A percentile compares a stretch with the other conserved stretches of the same genome.
Evolutionary conservation across 2,329 filamentous ascomycete genomes (phyloP).

Genomic region (Onygena corvina): DNA sequence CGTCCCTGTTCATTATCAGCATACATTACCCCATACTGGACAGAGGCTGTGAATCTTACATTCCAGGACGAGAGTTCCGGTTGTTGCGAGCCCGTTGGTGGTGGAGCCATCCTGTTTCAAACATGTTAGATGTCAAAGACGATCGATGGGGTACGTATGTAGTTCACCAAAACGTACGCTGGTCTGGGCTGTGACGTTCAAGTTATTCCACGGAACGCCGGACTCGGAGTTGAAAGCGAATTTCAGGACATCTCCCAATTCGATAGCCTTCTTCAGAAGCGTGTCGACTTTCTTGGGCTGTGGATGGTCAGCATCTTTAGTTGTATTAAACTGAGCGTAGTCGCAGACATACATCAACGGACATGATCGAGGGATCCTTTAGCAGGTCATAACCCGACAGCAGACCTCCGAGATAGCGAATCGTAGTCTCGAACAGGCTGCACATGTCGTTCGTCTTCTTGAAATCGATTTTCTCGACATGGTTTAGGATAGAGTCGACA

Average conservation of each 20-base stretch:
- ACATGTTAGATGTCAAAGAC: constrained; percentile 11
- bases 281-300: constrained; percentile 13
- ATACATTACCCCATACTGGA: background rate
- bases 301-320: background rate
- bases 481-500: constrained; percentile 58
- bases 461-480: constrained; percentile 61
- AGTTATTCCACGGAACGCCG: constrained; percentile 59
- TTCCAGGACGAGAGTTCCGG: constrained; percentile 68
- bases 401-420: constrained; percentile 72
- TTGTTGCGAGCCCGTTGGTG: constrained; percentile 62
- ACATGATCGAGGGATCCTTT: constrained; percentile 48
- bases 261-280: constrained; percentile 55
- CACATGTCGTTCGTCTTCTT: constrained; percentile 48
- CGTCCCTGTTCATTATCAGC: constrained; percentile 14
- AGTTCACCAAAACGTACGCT: constrained; percentile 13
- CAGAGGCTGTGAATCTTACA: constrained; percentile 37
- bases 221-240: constrained; percentile 66
- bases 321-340: background rate
- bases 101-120: constrained; percentile 33
- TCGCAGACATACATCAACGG: constrained; percentile 29
- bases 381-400: constrained; percentile 60
- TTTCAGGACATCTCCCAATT: constrained; percentile 59
- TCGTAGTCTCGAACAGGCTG: constrained; percentile 81
- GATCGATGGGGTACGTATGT: background rate
- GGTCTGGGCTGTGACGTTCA: constrained; percentile 47